phyloP scores from a whole-genome alignment of 441 rosid genomes.

The Croton setiger region DNA sequence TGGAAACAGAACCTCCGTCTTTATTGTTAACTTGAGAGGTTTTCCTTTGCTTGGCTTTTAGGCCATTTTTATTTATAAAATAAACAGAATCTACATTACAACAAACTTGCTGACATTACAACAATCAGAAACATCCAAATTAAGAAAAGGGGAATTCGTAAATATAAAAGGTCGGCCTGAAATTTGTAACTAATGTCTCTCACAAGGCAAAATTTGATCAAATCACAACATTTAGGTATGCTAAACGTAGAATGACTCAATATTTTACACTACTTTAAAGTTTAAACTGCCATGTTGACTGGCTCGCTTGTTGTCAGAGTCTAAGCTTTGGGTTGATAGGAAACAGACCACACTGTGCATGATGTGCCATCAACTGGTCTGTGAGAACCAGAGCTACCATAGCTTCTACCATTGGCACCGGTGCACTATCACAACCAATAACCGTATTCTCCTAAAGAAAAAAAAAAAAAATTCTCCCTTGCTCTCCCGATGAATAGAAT shows the following conservation, averaged over 20 bases:
- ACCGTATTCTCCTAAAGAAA: background rate
- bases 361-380: slow-evolving; percentile 89
- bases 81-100: background rate
- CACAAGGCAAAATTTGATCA: background rate
- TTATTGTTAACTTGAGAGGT: too few relatives aligned
- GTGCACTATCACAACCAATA: slow-evolving; percentile 35
- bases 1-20: too few relatives aligned
- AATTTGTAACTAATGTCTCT: background rate
- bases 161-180: too few relatives aligned
- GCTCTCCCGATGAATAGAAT: background rate
- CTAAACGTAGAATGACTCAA: slow-evolving; percentile 15
- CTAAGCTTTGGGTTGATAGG: slow-evolving; percentile 59
- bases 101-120: background rate
- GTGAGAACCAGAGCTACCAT: slow-evolving; percentile 85
- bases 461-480: background rate
- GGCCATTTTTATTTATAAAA: background rate
- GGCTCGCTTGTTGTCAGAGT: slow-evolving; percentile 33
- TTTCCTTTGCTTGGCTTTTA: too few relatives aligned
- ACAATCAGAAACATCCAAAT: background rate
- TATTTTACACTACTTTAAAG: slow-evolving; percentile 11
- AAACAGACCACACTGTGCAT: slow-evolving; percentile 68
- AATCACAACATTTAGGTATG: background rate
- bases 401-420: slow-evolving; percentile 97
- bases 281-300: slow-evolving; percentile 28
- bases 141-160: background rate